Conservation (phyloP, 805 yeast species). For the Metschnikowia arizonensis region DNA sequence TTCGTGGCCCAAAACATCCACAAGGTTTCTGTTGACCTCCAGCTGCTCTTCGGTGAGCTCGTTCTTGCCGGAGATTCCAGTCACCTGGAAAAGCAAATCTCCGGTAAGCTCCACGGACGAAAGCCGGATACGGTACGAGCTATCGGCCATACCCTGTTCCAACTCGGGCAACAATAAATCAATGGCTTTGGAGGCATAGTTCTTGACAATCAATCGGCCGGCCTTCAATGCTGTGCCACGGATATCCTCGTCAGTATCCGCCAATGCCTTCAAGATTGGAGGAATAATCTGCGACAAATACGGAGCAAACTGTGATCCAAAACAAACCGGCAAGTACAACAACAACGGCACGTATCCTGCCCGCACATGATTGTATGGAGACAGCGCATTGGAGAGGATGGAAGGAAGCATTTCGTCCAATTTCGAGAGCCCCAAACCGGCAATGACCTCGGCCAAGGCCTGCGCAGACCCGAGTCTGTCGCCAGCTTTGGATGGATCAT, state of each 20-base stretch:
- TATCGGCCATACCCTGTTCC: conserved; percentile 81
- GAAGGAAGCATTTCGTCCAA: conserved; percentile 85
- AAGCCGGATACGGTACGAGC: conserved; percentile 79
- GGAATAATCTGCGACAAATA: conserved; percentile 82
- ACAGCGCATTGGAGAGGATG: conserved; percentile 67
- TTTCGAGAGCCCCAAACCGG: conserved; percentile 84
- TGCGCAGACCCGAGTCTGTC: conserved; percentile 97
- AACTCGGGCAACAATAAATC: conserved; percentile 91
- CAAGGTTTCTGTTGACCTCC: conserved; percentile 54
- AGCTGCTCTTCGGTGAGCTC: conserved; percentile 58
- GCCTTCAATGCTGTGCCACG: conserved; percentile 88
- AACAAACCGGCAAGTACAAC: conserved; percentile 88
- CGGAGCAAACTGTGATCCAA: conserved; percentile 87
- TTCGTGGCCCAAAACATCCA: conserved; percentile 78
- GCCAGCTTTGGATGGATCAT: conserved; percentile 76
- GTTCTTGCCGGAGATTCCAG: conserved; percentile 79
- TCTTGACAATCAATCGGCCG: conserved; percentile 85
- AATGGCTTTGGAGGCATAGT: conserved; percentile 88
- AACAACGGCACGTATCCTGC: conserved; percentile 91
- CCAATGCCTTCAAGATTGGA: conserved; percentile 87
- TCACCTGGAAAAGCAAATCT: conserved; percentile 87
- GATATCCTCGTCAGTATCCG: conserved; percentile 81
- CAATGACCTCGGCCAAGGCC: conserved; percentile 88
- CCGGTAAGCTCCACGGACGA: conserved; percentile 95
- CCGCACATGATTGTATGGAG: conserved; percentile 66